phyloP scores from a whole-genome alignment of 176 grass and related monocot species.

The Bolboschoenus planiculmis region DNA sequence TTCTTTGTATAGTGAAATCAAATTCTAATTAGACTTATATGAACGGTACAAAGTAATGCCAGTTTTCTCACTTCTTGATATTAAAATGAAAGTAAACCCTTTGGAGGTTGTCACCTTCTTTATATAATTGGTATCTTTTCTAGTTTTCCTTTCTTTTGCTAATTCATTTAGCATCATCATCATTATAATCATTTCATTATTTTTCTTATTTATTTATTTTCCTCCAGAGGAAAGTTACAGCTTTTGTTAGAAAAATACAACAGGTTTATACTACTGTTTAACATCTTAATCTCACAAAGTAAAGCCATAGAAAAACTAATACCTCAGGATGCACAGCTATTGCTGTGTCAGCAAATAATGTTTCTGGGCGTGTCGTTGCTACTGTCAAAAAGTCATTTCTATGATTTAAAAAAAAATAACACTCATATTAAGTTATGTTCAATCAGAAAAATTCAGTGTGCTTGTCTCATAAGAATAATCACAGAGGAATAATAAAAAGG shows the following conservation, averaged over 20 bases:
- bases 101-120: neutral
- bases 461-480: neutral
- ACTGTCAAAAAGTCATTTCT: constrained; percentile 96
- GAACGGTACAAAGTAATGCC: neutral
- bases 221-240: neutral
- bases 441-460: neutral
- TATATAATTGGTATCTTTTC: neutral
- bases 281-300: neutral
- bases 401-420: constrained; percentile 13
- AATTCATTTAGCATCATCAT: neutral
- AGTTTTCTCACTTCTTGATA: neutral
- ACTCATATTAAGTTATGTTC: neutral
- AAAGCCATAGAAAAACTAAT: constrained; percentile 14
- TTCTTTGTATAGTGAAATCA: neutral
- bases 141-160: neutral
- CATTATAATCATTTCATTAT: neutral
- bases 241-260: neutral
- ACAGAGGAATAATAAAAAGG: neutral
- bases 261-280: neutral
- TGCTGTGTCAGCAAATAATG: constrained; percentile 92
- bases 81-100: neutral
- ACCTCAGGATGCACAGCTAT: constrained; percentile 94
- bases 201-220: neutral
- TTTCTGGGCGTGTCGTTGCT: constrained; percentile 89
- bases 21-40: neutral